Conservation (phyloP, 2,329 filamentous ascomycete genomes). For the Calonectria montana region DNA sequence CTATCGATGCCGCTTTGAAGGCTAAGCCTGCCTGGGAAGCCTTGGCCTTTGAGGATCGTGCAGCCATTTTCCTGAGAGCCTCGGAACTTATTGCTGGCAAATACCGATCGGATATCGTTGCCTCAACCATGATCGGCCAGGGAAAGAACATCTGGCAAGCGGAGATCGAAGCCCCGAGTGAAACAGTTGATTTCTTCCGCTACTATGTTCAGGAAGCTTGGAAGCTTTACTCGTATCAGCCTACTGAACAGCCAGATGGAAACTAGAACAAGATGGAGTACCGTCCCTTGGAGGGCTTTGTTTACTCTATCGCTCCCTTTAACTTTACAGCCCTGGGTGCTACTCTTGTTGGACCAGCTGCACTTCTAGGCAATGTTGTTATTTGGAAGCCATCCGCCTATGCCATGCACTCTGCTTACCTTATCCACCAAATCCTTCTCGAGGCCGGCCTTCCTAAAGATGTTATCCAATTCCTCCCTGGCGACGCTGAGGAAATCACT, state of each 20-base stretch:
- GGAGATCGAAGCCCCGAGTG: background rate
- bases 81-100: background rate
- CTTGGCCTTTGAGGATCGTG: background rate
- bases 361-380: background rate
- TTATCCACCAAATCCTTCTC: constrained; percentile 1
- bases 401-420: background rate
- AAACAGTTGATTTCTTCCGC: constrained; percentile 1
- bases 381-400: background rate
- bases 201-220: background rate
- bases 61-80: background rate
- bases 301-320: constrained; percentile 92
- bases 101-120: background rate
- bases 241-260: background rate
- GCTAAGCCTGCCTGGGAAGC: background rate
- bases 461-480: background rate
- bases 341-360: background rate
- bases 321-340: constrained; percentile 71
- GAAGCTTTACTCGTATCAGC: background rate
- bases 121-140: background rate
- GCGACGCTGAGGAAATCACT: background rate
- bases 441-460: background rate
- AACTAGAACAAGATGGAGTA: constrained; percentile 1
- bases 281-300: constrained; percentile 77
- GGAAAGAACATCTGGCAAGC: constrained; percentile 1
- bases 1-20: background rate